A percentile compares a stretch with the other conserved stretches of the same genome.
These are phyloP conservation scores for Ganoderma boninense DNA, from an alignment of 1,284 basidiomycete species.

Conservation along the genomic window DNA sequence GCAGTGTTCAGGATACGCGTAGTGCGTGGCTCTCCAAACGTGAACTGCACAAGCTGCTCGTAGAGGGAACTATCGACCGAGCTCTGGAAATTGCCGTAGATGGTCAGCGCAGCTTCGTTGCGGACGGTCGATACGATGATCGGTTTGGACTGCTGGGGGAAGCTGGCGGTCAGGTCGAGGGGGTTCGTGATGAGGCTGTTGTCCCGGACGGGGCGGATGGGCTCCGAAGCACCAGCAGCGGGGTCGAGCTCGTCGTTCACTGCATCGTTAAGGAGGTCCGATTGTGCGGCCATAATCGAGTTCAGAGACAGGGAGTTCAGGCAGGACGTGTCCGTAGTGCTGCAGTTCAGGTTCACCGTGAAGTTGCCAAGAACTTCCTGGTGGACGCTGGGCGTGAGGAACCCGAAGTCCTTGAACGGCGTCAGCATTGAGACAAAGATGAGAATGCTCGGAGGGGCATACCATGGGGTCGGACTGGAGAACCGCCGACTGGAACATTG, in stretches of 20 bases:
- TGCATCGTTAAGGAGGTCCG: conserved; percentile 51
- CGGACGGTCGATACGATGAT: conserved; percentile 75
- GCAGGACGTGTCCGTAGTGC: conserved; percentile 56
- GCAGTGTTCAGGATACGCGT: conserved; percentile 54
- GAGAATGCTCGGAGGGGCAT: conserved; percentile 30
- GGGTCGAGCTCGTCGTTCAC: conserved; percentile 49
- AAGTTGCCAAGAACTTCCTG: conserved; percentile 61
- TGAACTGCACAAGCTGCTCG: conserved; percentile 47
- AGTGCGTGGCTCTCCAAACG: conserved; percentile 61
- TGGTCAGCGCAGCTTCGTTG: conserved; percentile 72
- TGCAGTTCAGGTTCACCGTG: conserved; percentile 59
- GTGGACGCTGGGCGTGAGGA: conserved; percentile 65
- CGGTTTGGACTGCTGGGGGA: conserved; percentile 66
- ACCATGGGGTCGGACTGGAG: conserved; percentile 90
- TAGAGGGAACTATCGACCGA: conserved; percentile 54
- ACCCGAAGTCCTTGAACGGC: conserved; percentile 70
- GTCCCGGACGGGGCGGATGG: conserved; percentile 70
- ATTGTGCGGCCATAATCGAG: conserved; percentile 61
- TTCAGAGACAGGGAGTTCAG: conserved; percentile 57
- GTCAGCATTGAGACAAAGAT: not conserved
- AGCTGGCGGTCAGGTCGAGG: conserved; percentile 62
- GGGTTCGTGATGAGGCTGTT: conserved; percentile 64
- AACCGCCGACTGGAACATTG: conserved; percentile 77
- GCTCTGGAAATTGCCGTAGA: conserved; percentile 55
- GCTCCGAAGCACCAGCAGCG: conserved; percentile 61